Evolutionary conservation across 2,329 filamentous ascomycete genomes (phyloP), one percentile per base, ranked within the genome.

Genomic region (Venturia asperata): DNA sequence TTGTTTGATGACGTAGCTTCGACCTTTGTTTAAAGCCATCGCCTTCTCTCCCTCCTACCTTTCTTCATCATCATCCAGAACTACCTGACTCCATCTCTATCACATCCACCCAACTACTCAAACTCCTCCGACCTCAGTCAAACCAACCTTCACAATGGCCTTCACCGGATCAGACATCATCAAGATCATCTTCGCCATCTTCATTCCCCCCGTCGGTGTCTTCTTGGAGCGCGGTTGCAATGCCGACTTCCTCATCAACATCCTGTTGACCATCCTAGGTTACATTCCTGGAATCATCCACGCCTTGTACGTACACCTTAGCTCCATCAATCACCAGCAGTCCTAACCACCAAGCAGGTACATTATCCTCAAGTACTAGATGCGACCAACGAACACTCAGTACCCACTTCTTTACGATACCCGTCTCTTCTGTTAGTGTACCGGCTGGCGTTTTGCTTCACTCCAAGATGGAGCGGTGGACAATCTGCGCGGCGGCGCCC

Each of bases 161-260:
- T 84, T 85, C 80, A 85, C 83, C 71, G 81, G 80, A 72, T 81
- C 78, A 81, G 87, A 90, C 76, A 86, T 90, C 79, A 87, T 86
- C 85, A 90, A 90, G 81, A 88, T 90, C 82, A 84, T 96, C 79
- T 84, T 96, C 80, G 92, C 92, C 82, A 82, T 96, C 82, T 81
- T 96, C 80, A 86, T 96, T 70, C 92, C 92, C 66, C 92, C 92
- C 75, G 80, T 96, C 65, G 92, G 92, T 81, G 92, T 96, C 76
- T 94, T 96, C 85, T 89, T 96, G 71, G 92, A 96, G 87, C 87
- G 89, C 71, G 92, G 92, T 73, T 96, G 92, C 80, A 88, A 88
- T 75, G 86, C 87, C 70, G 90, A 96, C 76, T 82, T 96, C 74
- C 82, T 93, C 78, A 66, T 65, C 63, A 61, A 66, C 87, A 90